Evolutionary conservation across 1,284 basidiomycete species (phyloP).

Genomic region (Sanghuangporus sanghuang): DNA sequence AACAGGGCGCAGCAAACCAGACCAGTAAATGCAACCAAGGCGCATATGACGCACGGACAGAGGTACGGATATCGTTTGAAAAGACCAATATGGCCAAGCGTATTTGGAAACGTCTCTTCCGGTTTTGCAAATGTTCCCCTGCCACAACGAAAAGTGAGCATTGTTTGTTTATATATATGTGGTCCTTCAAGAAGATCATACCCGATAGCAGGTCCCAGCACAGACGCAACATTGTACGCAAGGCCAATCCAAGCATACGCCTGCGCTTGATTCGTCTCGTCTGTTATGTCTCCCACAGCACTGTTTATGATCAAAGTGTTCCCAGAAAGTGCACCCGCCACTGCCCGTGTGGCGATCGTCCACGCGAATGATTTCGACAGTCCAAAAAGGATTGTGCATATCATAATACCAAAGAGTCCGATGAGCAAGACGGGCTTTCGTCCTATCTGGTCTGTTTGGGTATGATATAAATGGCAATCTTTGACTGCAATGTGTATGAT

Average conservation of each 20-base stretch:
- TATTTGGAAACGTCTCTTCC: constrained; percentile 19
- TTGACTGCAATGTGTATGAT: neutral
- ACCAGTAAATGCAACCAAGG: constrained; percentile 11
- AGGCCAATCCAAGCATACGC: constrained; percentile 23
- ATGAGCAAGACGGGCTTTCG: constrained; percentile 27
- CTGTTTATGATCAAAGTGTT: constrained; percentile 22
- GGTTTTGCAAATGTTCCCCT: constrained; percentile 17
- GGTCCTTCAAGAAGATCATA: neutral
- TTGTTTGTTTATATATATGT: neutral
- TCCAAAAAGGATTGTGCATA: constrained; percentile 25
- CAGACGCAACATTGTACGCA: constrained; percentile 19
- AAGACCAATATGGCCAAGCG: constrained; percentile 19
- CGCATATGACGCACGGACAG: constrained; percentile 22
- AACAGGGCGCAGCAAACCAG: constrained; percentile 12
- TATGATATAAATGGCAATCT: neutral
- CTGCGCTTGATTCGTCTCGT: constrained; percentile 24
- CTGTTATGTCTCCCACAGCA: constrained; percentile 22
- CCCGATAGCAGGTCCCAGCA: constrained; percentile 18
- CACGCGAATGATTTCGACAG: constrained; percentile 23
- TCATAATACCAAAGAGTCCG: constrained; percentile 24
- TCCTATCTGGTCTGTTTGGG: constrained; percentile 23
- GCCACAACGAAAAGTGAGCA: neutral
- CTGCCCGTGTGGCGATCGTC: constrained; percentile 21
- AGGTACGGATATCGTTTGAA: constrained; percentile 24
- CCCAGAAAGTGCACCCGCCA: constrained; percentile 25